Conservation (phyloP, 257 asterid species). For the Ilex asprella region DNA sequence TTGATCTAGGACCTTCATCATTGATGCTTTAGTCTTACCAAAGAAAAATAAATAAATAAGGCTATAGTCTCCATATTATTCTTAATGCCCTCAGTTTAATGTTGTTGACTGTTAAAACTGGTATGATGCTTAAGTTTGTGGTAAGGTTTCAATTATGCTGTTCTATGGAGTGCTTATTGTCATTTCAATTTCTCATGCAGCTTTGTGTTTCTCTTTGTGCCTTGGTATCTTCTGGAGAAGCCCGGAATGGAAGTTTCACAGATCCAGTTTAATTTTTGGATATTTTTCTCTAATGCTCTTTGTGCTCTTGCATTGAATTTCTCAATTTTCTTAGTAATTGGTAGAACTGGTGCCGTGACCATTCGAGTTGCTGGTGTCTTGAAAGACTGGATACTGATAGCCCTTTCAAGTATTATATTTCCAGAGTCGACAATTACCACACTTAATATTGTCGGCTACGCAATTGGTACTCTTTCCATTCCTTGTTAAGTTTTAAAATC, state of each 20-base stretch:
- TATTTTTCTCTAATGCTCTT: slow-evolving; percentile 95
- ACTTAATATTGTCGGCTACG: slow-evolving; percentile 59
- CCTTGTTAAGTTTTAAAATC: not conserved
- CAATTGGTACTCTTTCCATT: slow-evolving; percentile 53
- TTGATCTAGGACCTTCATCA: too few species aligned
- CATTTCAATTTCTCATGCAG: slow-evolving; percentile 36
- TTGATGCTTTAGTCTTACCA: too few species aligned
- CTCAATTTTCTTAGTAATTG: slow-evolving; percentile 87
- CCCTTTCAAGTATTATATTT: slow-evolving; percentile 84
- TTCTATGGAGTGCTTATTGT: too few species aligned
- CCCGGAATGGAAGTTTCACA: slow-evolving; percentile 90
- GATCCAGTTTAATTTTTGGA: slow-evolving; percentile 82
- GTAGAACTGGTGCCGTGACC: slow-evolving; percentile 99
- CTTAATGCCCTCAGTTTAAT: too few species aligned
- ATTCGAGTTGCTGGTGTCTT: slow-evolving; percentile 95
- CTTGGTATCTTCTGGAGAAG: slow-evolving; percentile 95
- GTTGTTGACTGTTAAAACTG: too few species aligned
- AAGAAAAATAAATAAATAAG: too few species aligned
- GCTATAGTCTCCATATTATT: too few species aligned
- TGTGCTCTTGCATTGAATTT: slow-evolving; percentile 91
- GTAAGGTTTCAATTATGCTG: too few species aligned
- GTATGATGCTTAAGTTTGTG: too few species aligned
- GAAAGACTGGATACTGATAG: slow-evolving; percentile 96
- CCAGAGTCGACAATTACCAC: slow-evolving; percentile 85
- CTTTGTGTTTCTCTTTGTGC: slow-evolving; percentile 79